Conservation (phyloP, 1,284 basidiomycete species). For the Puccinia polysora region DNA sequence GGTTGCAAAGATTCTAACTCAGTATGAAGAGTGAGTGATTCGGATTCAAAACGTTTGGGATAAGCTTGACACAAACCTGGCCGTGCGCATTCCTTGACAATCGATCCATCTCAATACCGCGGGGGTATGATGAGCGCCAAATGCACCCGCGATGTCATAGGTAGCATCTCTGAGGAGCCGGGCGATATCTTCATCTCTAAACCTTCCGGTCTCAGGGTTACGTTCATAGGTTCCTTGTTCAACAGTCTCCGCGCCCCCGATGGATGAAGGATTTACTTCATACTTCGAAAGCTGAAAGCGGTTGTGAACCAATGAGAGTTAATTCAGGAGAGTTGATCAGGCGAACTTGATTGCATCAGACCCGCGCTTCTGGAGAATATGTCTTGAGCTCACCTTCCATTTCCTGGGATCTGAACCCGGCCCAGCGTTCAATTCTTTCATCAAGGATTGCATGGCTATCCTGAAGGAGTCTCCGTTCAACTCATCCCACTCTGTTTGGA, state of each 20-base stretch:
- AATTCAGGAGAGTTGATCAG: background rate
- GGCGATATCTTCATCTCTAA: conserved; percentile 39
- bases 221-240: conserved; percentile 36
- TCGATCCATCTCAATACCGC: conserved; percentile 39
- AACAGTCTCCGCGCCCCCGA: conserved; percentile 8
- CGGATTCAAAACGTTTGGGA: no score
- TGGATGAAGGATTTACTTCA: conserved; percentile 6
- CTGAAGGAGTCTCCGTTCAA: conserved; percentile 14
- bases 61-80: conserved; percentile 28
- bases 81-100: conserved; percentile 43
- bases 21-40: background rate
- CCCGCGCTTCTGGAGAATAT: background rate
- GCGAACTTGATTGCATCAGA: background rate
- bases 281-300: conserved; percentile 32
- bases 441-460: conserved; percentile 14
- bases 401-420: conserved; percentile 10
- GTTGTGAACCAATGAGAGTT: background rate
- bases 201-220: conserved; percentile 24
- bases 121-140: conserved; percentile 30
- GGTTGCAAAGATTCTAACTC: background rate
- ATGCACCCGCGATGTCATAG: conserved; percentile 39
- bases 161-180: conserved; percentile 32
- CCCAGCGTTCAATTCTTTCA: conserved; percentile 36
- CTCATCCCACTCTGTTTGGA: conserved; percentile 35
- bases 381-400: conserved; percentile 40